Evolutionary conservation across 768 basidiomycete genomes (phyloP), one percentile per base, ranked within the genome.

Genomic region (Termitomyces sp.): DNA sequence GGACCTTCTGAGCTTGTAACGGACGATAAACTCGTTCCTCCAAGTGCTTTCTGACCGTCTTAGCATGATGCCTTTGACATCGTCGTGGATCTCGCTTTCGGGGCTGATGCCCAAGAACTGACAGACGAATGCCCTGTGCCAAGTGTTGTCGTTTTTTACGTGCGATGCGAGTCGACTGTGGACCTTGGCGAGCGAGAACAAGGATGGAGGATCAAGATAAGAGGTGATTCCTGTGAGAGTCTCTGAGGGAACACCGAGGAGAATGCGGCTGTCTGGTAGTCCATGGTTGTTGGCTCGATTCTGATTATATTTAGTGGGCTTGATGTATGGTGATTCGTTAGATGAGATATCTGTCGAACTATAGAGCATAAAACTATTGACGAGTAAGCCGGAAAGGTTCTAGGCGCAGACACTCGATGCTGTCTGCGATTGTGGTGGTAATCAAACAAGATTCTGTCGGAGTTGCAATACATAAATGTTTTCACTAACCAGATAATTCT

Each of bases 151-250:
- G 64, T 89, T 79, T 55, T 79, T 79, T 77, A 91, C 73, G 78
- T 91, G 90, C 60, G 78, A 73, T 66, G 79, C 75, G 56, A 91
- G 76, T 58, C 65, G 66, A 48, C 68, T 72, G 70, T 78, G 79
- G 58, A 85, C 82, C 62, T 71, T 67, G 22, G 78, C 76, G 62
- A 94, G 81, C 2, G 78, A 71, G 45, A 84, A 67, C 35, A 94
- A 80, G 3, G 82, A 76, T 1, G 74, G 77, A 0, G 88, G 89
- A 63, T 83, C 76, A 54, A 92, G 83, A 68, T 84, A 83, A 9
- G 88, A 79, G 10, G 90, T 88, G 72, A 92, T 79, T 56, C 88
- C 86, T 33, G 84, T 83, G 72, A 92, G 87, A 30, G 84, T 86
- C 65, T 92, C 90, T 48, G 75, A 66, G 45, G 90, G 89, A 53